Evolutionary conservation across 1,284 basidiomycete species (phyloP).

Genomic region (Cutaneotrichosporon sp.): DNA sequence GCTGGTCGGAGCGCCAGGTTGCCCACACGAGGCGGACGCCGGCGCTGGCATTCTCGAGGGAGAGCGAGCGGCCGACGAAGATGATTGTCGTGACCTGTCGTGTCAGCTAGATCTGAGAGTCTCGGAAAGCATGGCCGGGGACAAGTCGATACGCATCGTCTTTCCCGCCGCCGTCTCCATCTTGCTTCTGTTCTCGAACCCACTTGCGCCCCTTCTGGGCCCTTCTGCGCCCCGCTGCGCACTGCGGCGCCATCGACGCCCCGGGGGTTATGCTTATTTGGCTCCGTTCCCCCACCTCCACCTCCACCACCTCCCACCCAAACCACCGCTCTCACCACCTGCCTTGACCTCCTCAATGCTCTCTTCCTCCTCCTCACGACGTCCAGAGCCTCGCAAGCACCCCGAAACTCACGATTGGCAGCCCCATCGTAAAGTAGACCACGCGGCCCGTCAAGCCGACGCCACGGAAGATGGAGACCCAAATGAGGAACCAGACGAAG

Average conservation of each 20-base stretch:
- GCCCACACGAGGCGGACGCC: conserved; percentile 31
- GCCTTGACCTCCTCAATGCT: too few species aligned
- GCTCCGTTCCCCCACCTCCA: too few species aligned
- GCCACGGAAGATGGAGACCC: conserved; percentile 27
- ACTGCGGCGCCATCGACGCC: too few species aligned
- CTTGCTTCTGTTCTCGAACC: too few species aligned
- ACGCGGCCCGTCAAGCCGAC: conserved; percentile 31
- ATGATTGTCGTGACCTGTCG: conserved; percentile 25
- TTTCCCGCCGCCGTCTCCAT: too few species aligned
- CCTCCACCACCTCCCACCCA: too few species aligned
- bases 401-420: conserved; percentile 25
- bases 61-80: conserved; percentile 28
- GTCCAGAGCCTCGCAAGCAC: too few species aligned
- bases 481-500: conserved; percentile 21
- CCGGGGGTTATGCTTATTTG: too few species aligned
- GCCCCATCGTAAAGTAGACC: conserved; percentile 34
- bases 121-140: not conserved
- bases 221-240: too few species aligned
- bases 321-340: too few species aligned
- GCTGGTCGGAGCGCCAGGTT: conserved; percentile 24
- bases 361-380: not conserved
- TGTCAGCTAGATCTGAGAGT: not conserved
- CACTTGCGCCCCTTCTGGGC: too few species aligned
- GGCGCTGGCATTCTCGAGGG: conserved; percentile 26
- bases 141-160: too few species aligned